Base-by-base conservation (phyloP, 768 basidiomycete species). In the Lepiota brunneoincarnata region DNA sequence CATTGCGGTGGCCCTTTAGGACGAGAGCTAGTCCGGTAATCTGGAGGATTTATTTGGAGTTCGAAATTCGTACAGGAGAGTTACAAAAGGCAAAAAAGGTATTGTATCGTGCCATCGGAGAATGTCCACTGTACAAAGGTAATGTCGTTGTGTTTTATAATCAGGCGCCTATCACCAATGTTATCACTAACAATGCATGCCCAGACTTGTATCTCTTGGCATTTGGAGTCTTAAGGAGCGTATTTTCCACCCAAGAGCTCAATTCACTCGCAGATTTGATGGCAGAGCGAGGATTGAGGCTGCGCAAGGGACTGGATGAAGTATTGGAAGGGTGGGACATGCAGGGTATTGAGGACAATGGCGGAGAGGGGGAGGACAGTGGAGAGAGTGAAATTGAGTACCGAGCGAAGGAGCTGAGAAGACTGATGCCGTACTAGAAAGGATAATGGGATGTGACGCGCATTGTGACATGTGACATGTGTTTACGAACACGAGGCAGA, bases 121-220 rank as follows among this genome's bases (percentile, higher is more conserved):
- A 89, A 67, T 91, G 89, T 60, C 88, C 91, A 1, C 66, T 90
- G 28, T 75, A 74, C 7, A 93, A 93, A 78, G 88, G 90, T 87
- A 47, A 31, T 9, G 31, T 2, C 11, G 31, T 6, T 31, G 31
- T 31, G 31, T 9, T 31, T 10, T 31, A 31, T 1, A 44, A 64
- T 51, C 6, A n/a, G 21, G 15, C 23, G n/a, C n/a, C n/a, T n/a
- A n/a, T n/a, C n/a, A n/a, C n/a, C n/a, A n/a, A n/a, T n/a, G n/a
- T n/a, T n/a, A n/a, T n/a, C n/a, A n/a, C n/a, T n/a, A n/a, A n/a
- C 15, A 10, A 31, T 31, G 43, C 24, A 4, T 50, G 17, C 20
- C 17, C 64, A 92, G 90, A 84, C 43, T 68, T 93, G 41, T 91
- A 92, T 75, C 70, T 93, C 57, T 59, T 90, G 42, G 91, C 89